Evolutionary conservation across 2,329 filamentous ascomycete species (phyloP).

Genomic region (Xylaria sp.): DNA sequence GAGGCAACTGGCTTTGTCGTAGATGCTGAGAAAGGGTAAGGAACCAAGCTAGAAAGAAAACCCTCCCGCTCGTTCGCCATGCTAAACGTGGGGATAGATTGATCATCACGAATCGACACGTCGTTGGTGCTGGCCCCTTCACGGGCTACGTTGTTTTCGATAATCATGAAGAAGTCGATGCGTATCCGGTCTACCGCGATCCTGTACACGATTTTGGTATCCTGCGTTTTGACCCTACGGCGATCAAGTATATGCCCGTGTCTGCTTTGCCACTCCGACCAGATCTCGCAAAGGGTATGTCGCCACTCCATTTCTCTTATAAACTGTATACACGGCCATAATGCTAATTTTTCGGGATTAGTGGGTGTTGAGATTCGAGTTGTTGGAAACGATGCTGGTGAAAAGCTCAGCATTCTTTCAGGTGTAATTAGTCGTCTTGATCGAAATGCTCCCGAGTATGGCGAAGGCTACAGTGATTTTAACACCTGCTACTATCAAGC

Average conservation of each 20-base stretch:
- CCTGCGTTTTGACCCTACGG: conserved; percentile 92
- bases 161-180: conserved; percentile 97
- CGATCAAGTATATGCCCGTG: conserved; percentile 97
- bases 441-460: conserved; percentile 96
- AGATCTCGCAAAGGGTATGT: conserved; percentile 77
- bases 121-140: conserved; percentile 94
- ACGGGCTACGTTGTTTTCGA: conserved; percentile 99
- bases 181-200: conserved; percentile 95
- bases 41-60: background rate
- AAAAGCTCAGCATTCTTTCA: conserved; percentile 97
- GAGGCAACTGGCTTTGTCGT: conserved; percentile 99
- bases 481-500: conserved; percentile 97
- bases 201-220: conserved; percentile 99
- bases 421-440: conserved; percentile 97
- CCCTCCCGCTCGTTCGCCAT: background rate
- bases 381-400: conserved; percentile 97
- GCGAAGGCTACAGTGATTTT: conserved; percentile 98
- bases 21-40: conserved; percentile 79
- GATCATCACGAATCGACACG: conserved; percentile 89
- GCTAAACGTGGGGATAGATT: conserved; percentile 33
- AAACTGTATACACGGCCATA: background rate
- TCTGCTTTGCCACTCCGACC: conserved; percentile 83
- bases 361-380: conserved; percentile 96
- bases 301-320: background rate
- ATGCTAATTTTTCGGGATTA: conserved; percentile 39